Evolutionary conservation across 177 flowering plant genomes (phyloP), one percentile per base, ranked within the genome.

Genomic region (Vitis hybrid): DNA sequence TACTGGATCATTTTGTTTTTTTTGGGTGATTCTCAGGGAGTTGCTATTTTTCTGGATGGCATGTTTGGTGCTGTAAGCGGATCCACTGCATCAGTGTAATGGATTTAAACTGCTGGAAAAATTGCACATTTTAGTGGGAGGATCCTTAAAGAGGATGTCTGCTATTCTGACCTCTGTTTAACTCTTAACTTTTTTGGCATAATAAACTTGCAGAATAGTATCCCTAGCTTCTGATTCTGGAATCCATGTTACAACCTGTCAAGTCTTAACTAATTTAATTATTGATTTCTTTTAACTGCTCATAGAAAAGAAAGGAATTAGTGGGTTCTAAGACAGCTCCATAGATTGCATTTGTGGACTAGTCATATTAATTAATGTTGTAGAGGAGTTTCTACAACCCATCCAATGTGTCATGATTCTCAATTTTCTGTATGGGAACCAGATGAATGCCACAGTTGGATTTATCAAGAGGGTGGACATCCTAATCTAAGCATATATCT

Each of bases 1-100:
- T 20, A 51, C 66, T 50, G 2, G 13, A 14, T 55, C 45, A 33
- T 60, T 65, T 11, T 12, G n/a, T 49, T 16, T 3, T 19, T 67
- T 48, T 51, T 39, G 7, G 7, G 48, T 39, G 22, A 22, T 15
- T 62, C 68, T 58, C 80, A 90, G 96, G 96, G 96, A 33, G 51
- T 89, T 5, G 83, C 88, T 12, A 71, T 81, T 48, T 65, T 90
- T 61, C 73, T 89, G 56, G 79, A 76, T 74, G 96, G 91, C 45
- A 15, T 78, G 49, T 90, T 82, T 76, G 96, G 96, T n/a, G 74
- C 91, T 56, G 83, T 73, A 62, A 76, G 49, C 74, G 96, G 96
- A 65, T 70, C 86, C 59, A 83, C 89, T 57, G 91, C 86, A 79
- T 89, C 89, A 75, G 86, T 87, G 96, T 90, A 87, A 80, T 63